Conservation (phyloP, 768 basidiomycete species). For the Mycena olivaceomarginata region DNA sequence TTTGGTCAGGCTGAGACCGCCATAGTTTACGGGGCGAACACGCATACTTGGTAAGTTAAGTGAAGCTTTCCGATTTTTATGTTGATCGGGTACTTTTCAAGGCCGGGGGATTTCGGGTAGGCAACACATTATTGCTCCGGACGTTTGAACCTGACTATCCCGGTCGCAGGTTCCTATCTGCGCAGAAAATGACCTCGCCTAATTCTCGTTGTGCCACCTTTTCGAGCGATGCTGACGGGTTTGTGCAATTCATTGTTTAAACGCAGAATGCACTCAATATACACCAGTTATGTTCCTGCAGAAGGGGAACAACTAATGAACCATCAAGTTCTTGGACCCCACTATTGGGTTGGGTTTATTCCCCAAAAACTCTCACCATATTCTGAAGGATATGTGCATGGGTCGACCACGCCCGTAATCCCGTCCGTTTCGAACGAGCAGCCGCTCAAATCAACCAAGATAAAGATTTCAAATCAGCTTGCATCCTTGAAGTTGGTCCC, state of each 20-base stretch:
- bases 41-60: constrained; percentile 53
- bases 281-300: constrained; percentile 56
- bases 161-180: constrained; percentile 52
- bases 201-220: constrained; percentile 59
- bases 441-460: constrained; percentile 44
- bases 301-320: constrained; percentile 56
- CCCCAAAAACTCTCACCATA: not conserved
- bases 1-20: constrained; percentile 58
- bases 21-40: constrained; percentile 57
- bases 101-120: constrained; percentile 57
- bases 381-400: constrained; percentile 34
- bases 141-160: too few relatives aligned
- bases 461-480: constrained; percentile 48
- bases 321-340: constrained; percentile 45
- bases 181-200: constrained; percentile 57
- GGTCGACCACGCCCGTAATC: constrained; percentile 57
- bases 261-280: not conserved
- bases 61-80: not conserved
- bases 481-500: constrained; percentile 58
- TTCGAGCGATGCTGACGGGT: constrained; percentile 59
- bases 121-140: not conserved
- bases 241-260: constrained; percentile 10
- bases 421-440: constrained; percentile 55
- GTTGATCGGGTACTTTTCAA: constrained; percentile 15
- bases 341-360: constrained; percentile 54